Conservation (phyloP, 768 basidiomycete species). For the Calocera cornea region DNA sequence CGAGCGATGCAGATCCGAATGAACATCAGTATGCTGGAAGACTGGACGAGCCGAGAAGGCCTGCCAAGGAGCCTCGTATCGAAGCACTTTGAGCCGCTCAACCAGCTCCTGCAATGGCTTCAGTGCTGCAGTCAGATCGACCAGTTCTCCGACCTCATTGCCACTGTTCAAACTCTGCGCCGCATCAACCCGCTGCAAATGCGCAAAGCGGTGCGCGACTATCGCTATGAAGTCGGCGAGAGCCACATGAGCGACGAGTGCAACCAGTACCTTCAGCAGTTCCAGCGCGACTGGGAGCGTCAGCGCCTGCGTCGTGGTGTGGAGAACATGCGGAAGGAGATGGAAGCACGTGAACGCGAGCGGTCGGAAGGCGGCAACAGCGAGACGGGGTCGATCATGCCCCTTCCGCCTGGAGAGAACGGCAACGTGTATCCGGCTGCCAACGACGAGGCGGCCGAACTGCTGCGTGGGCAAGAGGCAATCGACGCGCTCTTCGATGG, state of each 20-base stretch:
- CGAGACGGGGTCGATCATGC: constrained; percentile 31
- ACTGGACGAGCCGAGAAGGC: constrained; percentile 75
- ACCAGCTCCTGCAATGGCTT: constrained; percentile 74
- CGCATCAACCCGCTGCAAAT: constrained; percentile 92
- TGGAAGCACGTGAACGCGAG: constrained; percentile 56
- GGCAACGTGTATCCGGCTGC: not conserved
- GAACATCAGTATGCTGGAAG: constrained; percentile 74
- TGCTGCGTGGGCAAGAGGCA: constrained; percentile 33
- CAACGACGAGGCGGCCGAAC: constrained; percentile 20
- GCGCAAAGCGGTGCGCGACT: constrained; percentile 81
- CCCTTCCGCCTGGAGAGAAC: constrained; percentile 23
- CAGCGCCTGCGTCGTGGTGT: constrained; percentile 78
- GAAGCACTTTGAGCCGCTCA: constrained; percentile 66
- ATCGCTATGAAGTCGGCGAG: constrained; percentile 81
- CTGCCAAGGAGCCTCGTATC: constrained; percentile 64
- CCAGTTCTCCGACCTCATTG: constrained; percentile 78
- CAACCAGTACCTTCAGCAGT: constrained; percentile 78
- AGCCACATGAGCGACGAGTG: constrained; percentile 90
- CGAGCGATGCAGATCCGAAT: constrained; percentile 79
- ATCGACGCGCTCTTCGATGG: constrained; percentile 77
- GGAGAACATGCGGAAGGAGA: constrained; percentile 72
- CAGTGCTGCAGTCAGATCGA: constrained; percentile 64
- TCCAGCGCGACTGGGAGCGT: constrained; percentile 96
- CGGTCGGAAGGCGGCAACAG: constrained; percentile 37
- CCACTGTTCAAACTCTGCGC: constrained; percentile 77